Evolutionary conservation across 768 basidiomycete species (phyloP).

Genomic region (Lactarius vividus): DNA sequence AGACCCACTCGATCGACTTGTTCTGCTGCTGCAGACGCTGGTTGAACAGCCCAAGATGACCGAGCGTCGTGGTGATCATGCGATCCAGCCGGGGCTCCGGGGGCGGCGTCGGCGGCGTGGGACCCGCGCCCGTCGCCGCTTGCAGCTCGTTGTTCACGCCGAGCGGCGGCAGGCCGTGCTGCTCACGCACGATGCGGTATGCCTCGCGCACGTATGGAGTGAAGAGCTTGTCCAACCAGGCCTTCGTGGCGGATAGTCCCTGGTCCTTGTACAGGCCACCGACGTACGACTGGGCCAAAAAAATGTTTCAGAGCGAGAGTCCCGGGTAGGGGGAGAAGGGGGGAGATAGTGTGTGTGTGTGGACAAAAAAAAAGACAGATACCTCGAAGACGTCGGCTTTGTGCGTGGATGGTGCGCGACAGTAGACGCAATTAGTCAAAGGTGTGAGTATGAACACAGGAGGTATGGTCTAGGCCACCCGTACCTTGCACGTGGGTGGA

Average conservation of each 20-base stretch:
- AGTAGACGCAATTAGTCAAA: not conserved
- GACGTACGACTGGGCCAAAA: conserved; percentile 60
- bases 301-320: conserved; percentile 7
- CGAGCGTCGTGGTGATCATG: conserved; percentile 37
- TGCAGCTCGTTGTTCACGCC: conserved; percentile 34
- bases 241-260: conserved; percentile 52
- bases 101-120: conserved; percentile 24
- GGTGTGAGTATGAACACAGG: conserved; percentile 3
- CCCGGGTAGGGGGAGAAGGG: not conserved
- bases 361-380: conserved; percentile 14
- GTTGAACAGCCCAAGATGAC: conserved; percentile 79
- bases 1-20: conserved; percentile 68
- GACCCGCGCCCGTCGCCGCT: conserved; percentile 29
- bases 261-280: conserved; percentile 76
- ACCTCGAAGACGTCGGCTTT: conserved; percentile 82
- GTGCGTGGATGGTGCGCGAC: conserved; percentile 18
- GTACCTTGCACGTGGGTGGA: conserved; percentile 72
- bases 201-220: conserved; percentile 60
- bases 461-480: conserved; percentile 16
- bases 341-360: not conserved
- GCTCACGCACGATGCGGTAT: conserved; percentile 59
- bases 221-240: conserved; percentile 64
- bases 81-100: conserved; percentile 9
- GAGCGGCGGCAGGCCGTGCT: conserved; percentile 60
- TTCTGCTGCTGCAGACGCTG: conserved; percentile 63